phyloP scores from a whole-genome alignment of 78 protist genomes.

The Isochrysis galbana region DNA sequence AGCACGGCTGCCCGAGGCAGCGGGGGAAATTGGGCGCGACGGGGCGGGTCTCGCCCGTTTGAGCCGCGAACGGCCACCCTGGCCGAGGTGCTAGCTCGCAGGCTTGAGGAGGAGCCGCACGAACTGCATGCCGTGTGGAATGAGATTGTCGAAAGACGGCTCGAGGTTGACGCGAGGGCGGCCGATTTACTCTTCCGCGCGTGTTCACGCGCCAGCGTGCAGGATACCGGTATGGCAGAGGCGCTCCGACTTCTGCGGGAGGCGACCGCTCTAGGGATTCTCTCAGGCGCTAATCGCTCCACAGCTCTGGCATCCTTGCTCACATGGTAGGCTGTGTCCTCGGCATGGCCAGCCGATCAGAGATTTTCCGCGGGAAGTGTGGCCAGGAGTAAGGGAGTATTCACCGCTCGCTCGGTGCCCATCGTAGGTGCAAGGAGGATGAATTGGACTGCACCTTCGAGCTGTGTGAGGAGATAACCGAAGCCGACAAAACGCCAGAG shows the following conservation, averaged over 20 bases:
- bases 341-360: too few relatives aligned
- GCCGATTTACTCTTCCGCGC: not conserved
- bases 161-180: not conserved
- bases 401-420: too few relatives aligned
- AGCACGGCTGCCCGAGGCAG: not conserved
- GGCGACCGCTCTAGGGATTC: not conserved
- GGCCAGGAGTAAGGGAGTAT: too few relatives aligned
- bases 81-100: not conserved
- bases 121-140: not conserved
- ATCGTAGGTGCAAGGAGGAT: not conserved
- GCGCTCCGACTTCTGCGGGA: not conserved
- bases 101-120: not conserved
- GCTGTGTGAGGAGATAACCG: not conserved
- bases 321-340: too few relatives aligned
- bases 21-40: not conserved
- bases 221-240: not conserved
- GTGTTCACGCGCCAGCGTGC: not conserved
- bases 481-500: not conserved
- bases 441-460: not conserved
- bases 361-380: too few relatives aligned
- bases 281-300: not conserved
- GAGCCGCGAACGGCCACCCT: not conserved
- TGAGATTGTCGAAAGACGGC: not conserved
- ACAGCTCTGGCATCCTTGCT: not conserved
- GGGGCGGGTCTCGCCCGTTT: not conserved